Base-by-base conservation (phyloP, 2,329 filamentous ascomycete genomes). In the Rutstroemia sp. region DNA sequence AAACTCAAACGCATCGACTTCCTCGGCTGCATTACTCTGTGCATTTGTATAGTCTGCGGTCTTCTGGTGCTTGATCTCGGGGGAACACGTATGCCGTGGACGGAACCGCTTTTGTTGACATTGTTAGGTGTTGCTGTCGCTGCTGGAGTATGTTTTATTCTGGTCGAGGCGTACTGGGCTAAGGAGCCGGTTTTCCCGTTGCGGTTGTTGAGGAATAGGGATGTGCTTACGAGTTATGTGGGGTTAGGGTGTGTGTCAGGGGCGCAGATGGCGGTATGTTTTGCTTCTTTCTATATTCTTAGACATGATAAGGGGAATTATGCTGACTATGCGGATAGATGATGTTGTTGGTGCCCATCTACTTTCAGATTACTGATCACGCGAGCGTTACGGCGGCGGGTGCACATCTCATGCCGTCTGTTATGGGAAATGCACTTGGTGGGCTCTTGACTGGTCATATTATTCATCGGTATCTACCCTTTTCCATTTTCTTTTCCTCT, bases 331-430 rank as follows among this genome's bases (percentile, higher is more conserved):
- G 19, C 6, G 8, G 19, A 2, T 34, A 76, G 70, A 73, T 84
- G 65, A 83, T 87, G 79, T 83, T 83, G 54, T 76, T 79, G 0
- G 78, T 88, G 0, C 86, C 86, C 0, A 68, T 89, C 0, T 89
- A 89, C 69, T 89, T 89, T 58, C 83, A 87, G 58, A 78, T 87
- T 1, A 84, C 84, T 0, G 72, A 77, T 3, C 72, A 75, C 1
- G 78, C 77, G 1, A 82, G 81, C 0, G 80, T 78, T 42, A 82
- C 84, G 0, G 71, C 74, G 1, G 82, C 85, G 0, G 78, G 78
- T 0, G 71, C 78, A 0, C 82, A 87, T 62, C 71, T 89, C 0
- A 75, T 89, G 41, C 86, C 86, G 0, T 82, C 85, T 0, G 83
- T 89, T 0, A 70, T 80, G 0, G 87, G 85, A 0, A 89, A 89